Conservation (phyloP, 352 stramenopile genomes). For the Pythium phragmitis region DNA sequence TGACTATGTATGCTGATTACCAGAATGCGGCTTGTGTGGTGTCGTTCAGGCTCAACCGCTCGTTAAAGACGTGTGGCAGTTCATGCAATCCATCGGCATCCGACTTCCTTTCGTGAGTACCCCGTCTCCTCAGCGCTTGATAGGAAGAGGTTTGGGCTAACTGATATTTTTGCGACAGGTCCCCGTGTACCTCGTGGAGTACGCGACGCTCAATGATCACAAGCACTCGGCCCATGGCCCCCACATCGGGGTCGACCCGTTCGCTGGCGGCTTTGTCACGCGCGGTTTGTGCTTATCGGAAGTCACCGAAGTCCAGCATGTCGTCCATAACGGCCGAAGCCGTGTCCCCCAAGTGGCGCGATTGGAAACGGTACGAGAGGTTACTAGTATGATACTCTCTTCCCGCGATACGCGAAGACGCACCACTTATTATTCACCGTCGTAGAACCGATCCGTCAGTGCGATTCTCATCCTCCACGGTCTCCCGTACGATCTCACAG, state of each 20-base stretch:
- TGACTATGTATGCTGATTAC: neutral
- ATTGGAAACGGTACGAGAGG: constrained; percentile 43
- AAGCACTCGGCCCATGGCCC: constrained; percentile 31
- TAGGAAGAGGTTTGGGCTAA: neutral
- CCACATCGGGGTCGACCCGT: constrained; percentile 21
- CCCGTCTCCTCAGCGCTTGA: neutral
- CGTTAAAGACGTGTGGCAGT: constrained; percentile 67
- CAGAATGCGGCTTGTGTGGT: constrained; percentile 1
- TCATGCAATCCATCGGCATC: constrained; percentile 69
- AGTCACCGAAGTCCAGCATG: constrained; percentile 50
- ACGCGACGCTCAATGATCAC: constrained; percentile 53
- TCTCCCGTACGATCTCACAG: constrained; percentile 72
- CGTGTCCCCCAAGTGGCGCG: constrained; percentile 40
- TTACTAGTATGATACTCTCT: neutral
- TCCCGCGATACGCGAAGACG: neutral
- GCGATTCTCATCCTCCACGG: constrained; percentile 73
- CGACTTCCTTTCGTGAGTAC: constrained; percentile 43
- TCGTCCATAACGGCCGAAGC: constrained; percentile 42
- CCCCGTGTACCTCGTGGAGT: constrained; percentile 66
- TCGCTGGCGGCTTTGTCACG: constrained; percentile 33
- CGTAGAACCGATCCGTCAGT: constrained; percentile 61
- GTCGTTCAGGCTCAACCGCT: constrained; percentile 21
- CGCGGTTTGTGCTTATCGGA: constrained; percentile 57
- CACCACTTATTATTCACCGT: neutral
- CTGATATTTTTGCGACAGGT: constrained; percentile 30